These are phyloP conservation scores for Aspergillus uvarum DNA, from an alignment of 2,329 filamentous ascomycete species.

Conservation along the genomic window DNA sequence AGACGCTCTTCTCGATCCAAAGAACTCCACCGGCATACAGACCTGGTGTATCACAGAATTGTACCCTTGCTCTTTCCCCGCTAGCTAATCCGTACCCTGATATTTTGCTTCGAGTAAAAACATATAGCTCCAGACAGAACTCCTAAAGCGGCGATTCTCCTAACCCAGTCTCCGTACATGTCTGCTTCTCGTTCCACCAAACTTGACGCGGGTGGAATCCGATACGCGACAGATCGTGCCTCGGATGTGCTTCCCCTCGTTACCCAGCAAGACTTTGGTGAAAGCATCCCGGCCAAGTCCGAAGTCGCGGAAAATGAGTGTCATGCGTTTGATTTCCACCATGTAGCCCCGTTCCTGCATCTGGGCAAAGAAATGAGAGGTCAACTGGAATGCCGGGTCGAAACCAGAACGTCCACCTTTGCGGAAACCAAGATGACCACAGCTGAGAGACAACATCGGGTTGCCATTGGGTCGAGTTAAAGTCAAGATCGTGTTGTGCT, in stretches of 20 bases:
- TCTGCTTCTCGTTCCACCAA: slow-evolving; percentile 86
- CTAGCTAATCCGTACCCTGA: background rate
- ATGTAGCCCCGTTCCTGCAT: slow-evolving; percentile 80
- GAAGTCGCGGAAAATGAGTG: slow-evolving; percentile 82
- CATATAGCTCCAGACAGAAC: slow-evolving; percentile 1
- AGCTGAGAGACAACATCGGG: slow-evolving; percentile 74
- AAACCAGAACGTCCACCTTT: slow-evolving; percentile 79
- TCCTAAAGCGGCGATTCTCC: slow-evolving; percentile 7
- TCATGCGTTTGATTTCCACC: slow-evolving; percentile 71
- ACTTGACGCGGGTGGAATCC: slow-evolving; percentile 88
- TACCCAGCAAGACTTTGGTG: slow-evolving; percentile 82
- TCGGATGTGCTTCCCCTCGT: slow-evolving; percentile 74
- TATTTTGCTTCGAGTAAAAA: background rate
- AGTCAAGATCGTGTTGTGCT: slow-evolving; percentile 95
- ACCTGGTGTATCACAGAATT: background rate
- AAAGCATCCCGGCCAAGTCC: slow-evolving; percentile 84
- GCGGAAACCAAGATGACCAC: slow-evolving; percentile 87
- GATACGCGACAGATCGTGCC: slow-evolving; percentile 74
- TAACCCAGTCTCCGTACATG: slow-evolving; percentile 77
- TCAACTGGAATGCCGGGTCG: slow-evolving; percentile 89
- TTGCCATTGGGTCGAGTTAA: slow-evolving; percentile 78
- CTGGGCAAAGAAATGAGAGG: slow-evolving; percentile 76
- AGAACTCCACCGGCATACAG: background rate
- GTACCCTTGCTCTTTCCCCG: background rate
- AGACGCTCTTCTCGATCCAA: background rate